Evolutionary conservation across 495 filamentous ascomycete genomes (phyloP).

Genomic region (Elaphomyces granulatus): DNA sequence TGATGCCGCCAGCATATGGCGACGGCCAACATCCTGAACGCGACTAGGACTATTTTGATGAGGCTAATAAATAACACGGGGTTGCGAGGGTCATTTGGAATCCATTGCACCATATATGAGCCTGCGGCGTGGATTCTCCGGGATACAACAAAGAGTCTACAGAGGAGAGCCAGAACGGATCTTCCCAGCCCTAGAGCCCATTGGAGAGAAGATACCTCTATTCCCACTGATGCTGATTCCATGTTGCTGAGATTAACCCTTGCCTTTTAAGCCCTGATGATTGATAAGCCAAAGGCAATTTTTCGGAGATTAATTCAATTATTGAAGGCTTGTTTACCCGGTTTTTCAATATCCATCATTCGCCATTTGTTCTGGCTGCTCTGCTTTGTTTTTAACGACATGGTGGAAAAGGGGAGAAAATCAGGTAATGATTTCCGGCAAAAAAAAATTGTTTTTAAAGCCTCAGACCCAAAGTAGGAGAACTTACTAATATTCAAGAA

Average conservation of each 20-base stretch:
- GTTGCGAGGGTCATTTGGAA: slow-evolving; percentile 56
- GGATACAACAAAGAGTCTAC: slow-evolving; percentile 20
- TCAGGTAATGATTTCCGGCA: slow-evolving; percentile 14
- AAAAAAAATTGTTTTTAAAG: background rate
- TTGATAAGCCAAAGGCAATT: slow-evolving; percentile 13
- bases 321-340: slow-evolving; percentile 16
- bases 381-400: slow-evolving; percentile 28
- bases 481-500: slow-evolving; percentile 4
- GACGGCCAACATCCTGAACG: slow-evolving; percentile 56
- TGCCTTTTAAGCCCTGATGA: background rate
- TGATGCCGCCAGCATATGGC: slow-evolving; percentile 58
- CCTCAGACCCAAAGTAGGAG: slow-evolving; percentile 7
- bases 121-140: slow-evolving; percentile 44
- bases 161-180: slow-evolving; percentile 45
- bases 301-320: slow-evolving; percentile 15
- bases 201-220: slow-evolving; percentile 39
- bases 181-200: slow-evolving; percentile 77
- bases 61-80: slow-evolving; percentile 46
- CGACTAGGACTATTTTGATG: slow-evolving; percentile 51
- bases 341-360: slow-evolving; percentile 19
- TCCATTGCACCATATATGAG: slow-evolving; percentile 61
- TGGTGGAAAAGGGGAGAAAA: slow-evolving; percentile 16
- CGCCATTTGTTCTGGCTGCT: slow-evolving; percentile 26
- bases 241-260: slow-evolving; percentile 23
- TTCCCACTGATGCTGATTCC: slow-evolving; percentile 19